Evolutionary conservation across 2,329 filamentous ascomycete species (phyloP), one percentile per base, ranked within the genome.

Genomic region (Myriosclerotinia curreyana): DNA sequence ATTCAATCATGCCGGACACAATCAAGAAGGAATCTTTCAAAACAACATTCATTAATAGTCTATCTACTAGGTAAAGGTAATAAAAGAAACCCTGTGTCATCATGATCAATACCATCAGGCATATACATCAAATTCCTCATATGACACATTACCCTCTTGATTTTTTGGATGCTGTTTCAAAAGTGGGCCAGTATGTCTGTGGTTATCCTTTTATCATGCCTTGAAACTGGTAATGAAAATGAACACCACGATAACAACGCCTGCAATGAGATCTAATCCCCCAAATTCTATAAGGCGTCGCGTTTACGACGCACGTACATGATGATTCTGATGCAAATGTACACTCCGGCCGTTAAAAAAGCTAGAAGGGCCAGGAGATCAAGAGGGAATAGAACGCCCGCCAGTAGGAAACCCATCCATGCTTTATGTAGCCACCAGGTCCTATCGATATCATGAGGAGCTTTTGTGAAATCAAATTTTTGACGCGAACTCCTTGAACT

Each of bases 371-470:
- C 67, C 52, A 75, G 65, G 52, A 75, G 64, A 69, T 74, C 72
- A 48, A 74, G 65, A 49, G 73, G 72, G 55, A 74, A 36, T 64
- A 74, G 72, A 66, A 75, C 66, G 56, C 65, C 71, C 20, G 68
- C 68, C 60, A 74, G 64, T 42, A 74, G 65, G 64, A 75, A 65
- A 38, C 66, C 71, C 71, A 73, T 67, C 31, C 72, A 70, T 54
- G 71, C 31, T 60, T 69, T 73, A 55, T 71, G 70, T n/a, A 71
- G 31, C 66, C 65, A 68, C 60, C 59, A 66, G 20, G 71, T 50
- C 25, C 68, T 59, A 25, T 66, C 52, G 44, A 38, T 17, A 50
- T 55, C 61, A 64, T 71, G 65, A 22, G 65, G 65, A 60, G 67
- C 54, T 60, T 67, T 60, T 42, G 53, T 55, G 31, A 38, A 51